phyloP scores from a whole-genome alignment of 768 basidiomycete species.

The Calocera viscosa region DNA sequence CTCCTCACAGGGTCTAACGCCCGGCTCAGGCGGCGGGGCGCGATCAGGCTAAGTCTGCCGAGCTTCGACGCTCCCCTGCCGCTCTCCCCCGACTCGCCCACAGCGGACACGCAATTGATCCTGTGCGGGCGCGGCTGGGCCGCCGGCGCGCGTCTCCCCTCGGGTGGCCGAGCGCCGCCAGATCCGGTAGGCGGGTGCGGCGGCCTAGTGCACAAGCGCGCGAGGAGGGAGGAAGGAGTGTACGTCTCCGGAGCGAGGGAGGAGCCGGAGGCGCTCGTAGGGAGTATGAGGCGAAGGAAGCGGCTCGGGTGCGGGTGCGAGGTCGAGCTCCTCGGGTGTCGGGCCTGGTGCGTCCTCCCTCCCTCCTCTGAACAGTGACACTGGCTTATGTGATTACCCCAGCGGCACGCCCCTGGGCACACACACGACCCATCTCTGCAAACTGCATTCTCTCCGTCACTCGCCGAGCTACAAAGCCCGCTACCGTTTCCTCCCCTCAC shows the following conservation, averaged over 20 bases:
- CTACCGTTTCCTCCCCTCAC: constrained; percentile 4
- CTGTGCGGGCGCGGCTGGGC: constrained; percentile 3
- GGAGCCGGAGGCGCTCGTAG: neutral
- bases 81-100: too few relatives aligned
- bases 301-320: neutral
- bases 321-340: neutral
- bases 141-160: neutral
- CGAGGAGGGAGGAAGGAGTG: neutral
- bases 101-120: neutral
- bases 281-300: neutral
- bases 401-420: constrained; percentile 1
- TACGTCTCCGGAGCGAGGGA: neutral
- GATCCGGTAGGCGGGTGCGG: neutral
- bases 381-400: neutral
- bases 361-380: neutral
- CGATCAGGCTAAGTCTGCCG: neutral
- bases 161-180: neutral
- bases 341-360: constrained; percentile 4
- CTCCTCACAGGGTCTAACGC: neutral
- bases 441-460: neutral
- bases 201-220: neutral
- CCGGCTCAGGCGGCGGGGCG: neutral
- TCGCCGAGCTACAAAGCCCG: neutral
- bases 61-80: neutral
- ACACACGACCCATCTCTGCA: constrained; percentile 7